Evolutionary conservation across 106 monocot species (phyloP).

Genomic region (Ottelia alismoides): DNA sequence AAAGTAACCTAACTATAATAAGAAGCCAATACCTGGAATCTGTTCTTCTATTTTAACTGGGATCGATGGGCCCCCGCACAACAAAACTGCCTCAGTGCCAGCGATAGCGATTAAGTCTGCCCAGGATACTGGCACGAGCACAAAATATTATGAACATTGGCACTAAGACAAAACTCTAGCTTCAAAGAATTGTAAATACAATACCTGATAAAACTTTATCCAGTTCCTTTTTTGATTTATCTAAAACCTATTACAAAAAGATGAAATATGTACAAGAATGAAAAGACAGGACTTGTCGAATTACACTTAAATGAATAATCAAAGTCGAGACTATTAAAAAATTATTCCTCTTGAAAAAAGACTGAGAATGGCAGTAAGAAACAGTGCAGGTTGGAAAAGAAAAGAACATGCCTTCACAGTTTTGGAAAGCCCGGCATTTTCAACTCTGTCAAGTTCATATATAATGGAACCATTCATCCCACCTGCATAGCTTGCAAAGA

Average conservation of each 20-base stretch:
- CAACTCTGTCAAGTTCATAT: constrained; percentile 93
- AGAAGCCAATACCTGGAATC: constrained; percentile 41
- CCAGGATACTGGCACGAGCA: constrained; percentile 99
- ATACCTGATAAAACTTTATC: constrained; percentile 51
- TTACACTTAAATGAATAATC: no score
- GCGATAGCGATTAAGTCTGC: constrained; percentile 88
- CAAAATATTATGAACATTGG: no score
- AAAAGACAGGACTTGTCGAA: no score
- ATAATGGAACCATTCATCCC: constrained; percentile 98
- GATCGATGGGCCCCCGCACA: constrained; percentile 84
- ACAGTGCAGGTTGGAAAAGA: neutral
- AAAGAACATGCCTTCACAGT: constrained; percentile 42
- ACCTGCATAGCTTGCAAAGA: constrained; percentile 33
- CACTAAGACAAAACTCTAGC: no score
- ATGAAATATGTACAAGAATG: neutral
- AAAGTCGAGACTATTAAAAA: no score
- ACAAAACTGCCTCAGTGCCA: constrained; percentile 73
- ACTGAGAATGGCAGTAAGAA: no score
- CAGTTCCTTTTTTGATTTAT: constrained; percentile 59
- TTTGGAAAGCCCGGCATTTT: constrained; percentile 71
- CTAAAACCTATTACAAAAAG: constrained; percentile 36
- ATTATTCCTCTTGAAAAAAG: no score
- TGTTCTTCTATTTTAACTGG: constrained; percentile 56
- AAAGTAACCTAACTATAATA: no score
- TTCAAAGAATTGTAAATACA: no score